Percentiles rank a stretch among this genome's conserved stretches.
phyloP scores from a whole-genome alignment of 306 rosid genomes.

The Glycine soja region DNA sequence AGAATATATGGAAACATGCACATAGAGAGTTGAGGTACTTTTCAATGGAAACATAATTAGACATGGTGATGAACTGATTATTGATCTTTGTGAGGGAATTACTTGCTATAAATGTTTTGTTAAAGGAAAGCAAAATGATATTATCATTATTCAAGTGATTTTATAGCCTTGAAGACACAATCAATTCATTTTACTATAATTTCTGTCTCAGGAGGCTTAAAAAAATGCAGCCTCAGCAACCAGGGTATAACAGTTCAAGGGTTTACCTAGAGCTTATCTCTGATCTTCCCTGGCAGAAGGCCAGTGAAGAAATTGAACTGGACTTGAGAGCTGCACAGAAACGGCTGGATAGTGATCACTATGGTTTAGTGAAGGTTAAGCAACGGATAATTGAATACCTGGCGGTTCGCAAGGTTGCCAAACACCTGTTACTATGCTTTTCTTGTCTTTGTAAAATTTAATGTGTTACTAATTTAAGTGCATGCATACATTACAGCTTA shows the following conservation, averaged over 20 bases:
- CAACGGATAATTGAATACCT: constrained; percentile 97
- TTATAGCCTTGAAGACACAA: constrained; percentile 29
- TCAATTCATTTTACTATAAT: constrained; percentile 36
- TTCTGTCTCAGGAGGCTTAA: constrained; percentile 84
- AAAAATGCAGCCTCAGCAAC: constrained; percentile 99
- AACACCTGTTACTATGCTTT: constrained; percentile 30
- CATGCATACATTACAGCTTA: constrained; percentile 68
- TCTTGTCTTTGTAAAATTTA: constrained; percentile 39
- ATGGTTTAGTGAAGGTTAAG: constrained; percentile 92
- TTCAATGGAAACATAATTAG: constrained; percentile 36
- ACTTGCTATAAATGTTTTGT: constrained; percentile 21
- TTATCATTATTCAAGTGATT: constrained; percentile 29
- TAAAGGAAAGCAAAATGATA: not conserved
- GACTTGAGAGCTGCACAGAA: constrained; percentile 88
- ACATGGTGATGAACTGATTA: constrained; percentile 19
- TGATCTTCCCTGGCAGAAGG: constrained; percentile 93
- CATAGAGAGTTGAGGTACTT: constrained; percentile 94
- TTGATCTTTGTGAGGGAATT: constrained; percentile 31
- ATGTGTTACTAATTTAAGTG: constrained; percentile 48
- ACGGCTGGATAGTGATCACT: constrained; percentile 90
- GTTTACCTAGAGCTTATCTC: constrained; percentile 98
- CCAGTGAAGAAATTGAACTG: constrained; percentile 81
- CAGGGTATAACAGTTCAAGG: constrained; percentile 88
- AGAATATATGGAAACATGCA: constrained; percentile 94
- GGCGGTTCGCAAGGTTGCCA: constrained; percentile 96